Evolutionary conservation across 176 grass and related monocot genomes (phyloP), one percentile per base, ranked within the genome.

Genomic region (Hordeum vulgare): DNA sequence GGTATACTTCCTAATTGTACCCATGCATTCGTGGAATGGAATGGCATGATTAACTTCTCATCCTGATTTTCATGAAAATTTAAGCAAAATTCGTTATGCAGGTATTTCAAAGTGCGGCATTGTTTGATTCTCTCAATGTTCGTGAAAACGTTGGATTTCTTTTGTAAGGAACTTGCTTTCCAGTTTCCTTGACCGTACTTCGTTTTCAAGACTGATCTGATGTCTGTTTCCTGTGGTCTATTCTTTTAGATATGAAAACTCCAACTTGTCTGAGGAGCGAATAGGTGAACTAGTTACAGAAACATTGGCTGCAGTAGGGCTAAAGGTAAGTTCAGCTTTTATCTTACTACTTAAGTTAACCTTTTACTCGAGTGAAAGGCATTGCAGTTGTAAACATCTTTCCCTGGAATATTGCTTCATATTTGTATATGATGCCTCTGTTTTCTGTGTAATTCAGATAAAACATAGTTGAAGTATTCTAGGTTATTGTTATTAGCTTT

Each of bases 61-160:
- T 67, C 13, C 73, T 39, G 29, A 34, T 81, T 39, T 31, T 64
- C 21, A 78, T 47, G 14, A 42, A 53, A 45, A 64, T 62, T 86
- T 45, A 75, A 35, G 45, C 25, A 71, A 41, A 28, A n/a, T 86
- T 83, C 5, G 47, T 86, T 44, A 42, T 75, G 71, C 85, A 96
- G 96, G 93, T 98, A n/a, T 98, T 98, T 88, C 93, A 98, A 89
- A 94, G 96, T 56, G 93, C 93, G 17, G 96, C 96, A 11, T 88
- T 98, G 77, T 98, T 96, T 90, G 91, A 98, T 89, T 98, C 96
- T 77, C 85, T 98, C 42, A 94, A 91, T 70, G 96, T 98, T 66
- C 89, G 91, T 37, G 93, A 96, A 89, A 98, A 98, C 90, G 93
- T 98, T 89, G 96, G 96, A 80, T 98, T 98, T 71, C 87, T 92